Evolutionary conservation across 495 filamentous ascomycete genomes (phyloP).

Genomic region (Penicillium bialowiezense): DNA sequence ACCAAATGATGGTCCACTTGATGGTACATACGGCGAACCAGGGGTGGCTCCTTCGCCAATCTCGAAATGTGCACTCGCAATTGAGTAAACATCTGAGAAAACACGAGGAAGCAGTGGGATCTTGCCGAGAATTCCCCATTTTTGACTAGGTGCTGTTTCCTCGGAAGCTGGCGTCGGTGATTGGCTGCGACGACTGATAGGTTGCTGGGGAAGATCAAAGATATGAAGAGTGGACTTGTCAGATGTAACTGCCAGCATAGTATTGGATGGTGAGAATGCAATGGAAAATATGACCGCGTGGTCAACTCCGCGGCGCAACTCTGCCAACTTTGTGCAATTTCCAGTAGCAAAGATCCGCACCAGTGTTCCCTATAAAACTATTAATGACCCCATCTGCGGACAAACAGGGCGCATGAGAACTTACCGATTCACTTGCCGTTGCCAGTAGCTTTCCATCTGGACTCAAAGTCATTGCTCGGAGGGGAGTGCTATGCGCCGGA

Average conservation of each 20-base stretch:
- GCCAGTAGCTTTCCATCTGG: constrained; percentile 78
- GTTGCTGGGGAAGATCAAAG: constrained; percentile 66
- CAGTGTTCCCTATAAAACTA: constrained; percentile 66
- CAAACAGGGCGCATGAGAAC: constrained; percentile 3
- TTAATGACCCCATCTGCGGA: constrained; percentile 5
- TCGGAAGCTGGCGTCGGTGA: constrained; percentile 36
- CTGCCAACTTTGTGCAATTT: constrained; percentile 74
- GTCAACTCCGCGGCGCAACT: constrained; percentile 86
- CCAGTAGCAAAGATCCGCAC: constrained; percentile 77
- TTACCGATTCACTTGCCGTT: constrained; percentile 84
- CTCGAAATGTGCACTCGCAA: constrained; percentile 70
- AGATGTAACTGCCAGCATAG: constrained; percentile 84
- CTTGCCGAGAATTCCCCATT: constrained; percentile 77
- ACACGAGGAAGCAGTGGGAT: constrained; percentile 75
- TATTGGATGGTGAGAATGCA: constrained; percentile 76
- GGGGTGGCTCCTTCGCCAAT: constrained; percentile 65
- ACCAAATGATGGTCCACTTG: constrained; percentile 46
- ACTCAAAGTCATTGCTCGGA: constrained; percentile 79
- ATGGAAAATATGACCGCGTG: constrained; percentile 83
- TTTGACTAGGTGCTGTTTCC: constrained; percentile 53
- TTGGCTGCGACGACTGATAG: constrained; percentile 29
- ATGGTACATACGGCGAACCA: constrained; percentile 39
- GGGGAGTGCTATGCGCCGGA: constrained; percentile 77
- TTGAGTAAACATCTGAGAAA: constrained; percentile 84
- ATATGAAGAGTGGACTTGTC: constrained; percentile 95